Base-by-base conservation (phyloP, 257 asterid species). In the Rauvolfia tetraphylla region DNA sequence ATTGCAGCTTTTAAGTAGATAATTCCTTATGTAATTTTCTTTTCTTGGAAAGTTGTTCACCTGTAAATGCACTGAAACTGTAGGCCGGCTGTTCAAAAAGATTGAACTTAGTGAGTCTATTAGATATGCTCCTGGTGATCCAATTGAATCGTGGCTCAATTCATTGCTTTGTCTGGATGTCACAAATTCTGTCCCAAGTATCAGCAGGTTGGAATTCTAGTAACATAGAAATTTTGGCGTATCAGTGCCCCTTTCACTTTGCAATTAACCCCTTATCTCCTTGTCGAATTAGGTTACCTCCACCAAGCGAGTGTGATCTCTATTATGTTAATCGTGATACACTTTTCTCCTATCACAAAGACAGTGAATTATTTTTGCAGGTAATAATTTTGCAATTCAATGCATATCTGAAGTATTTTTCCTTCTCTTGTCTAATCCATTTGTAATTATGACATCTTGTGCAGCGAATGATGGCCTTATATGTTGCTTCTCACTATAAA, bases 381-480 rank as follows among this genome's bases (percentile, higher is more conserved):
- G 98, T 89, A 83, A 49, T 36, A 20, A 33, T n/a, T 46, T 31
- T 29, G 11, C 44, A 71, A 59, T 63, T 68, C 7, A 11, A 53
- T 36, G 38, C 48, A 71, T 59, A 33, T 68, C 31, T 53, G 25
- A 25, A 27, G 53, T 2, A 51, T 29, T 14, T 46, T 46, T 57
- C 53, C 51, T 29, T 63, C 27, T 56, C 46, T 51, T 15, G 0
- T 41, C 65, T 38, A 27, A 25, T 72, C 41, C 31, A 49, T 41
- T 72, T 51, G 71, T 61, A 38, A 31, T 68, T 46, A 34, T 51
- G 75, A 65, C 29, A 14, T 46, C 7, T 46, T 86, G 29, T 80
- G 80, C 89, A 95, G 97, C 87, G 98, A 81, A 95, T 95, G 98
- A 95, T 95, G 99, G 96, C 98, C 77, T 91, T 95, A 23, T 91